A percentile compares a stretch with the other conserved stretches of the same genome.
These are phyloP conservation scores for Exophiala xenobiotica DNA, from an alignment of 2,329 filamentous ascomycete species.

Conservation along the genomic window DNA sequence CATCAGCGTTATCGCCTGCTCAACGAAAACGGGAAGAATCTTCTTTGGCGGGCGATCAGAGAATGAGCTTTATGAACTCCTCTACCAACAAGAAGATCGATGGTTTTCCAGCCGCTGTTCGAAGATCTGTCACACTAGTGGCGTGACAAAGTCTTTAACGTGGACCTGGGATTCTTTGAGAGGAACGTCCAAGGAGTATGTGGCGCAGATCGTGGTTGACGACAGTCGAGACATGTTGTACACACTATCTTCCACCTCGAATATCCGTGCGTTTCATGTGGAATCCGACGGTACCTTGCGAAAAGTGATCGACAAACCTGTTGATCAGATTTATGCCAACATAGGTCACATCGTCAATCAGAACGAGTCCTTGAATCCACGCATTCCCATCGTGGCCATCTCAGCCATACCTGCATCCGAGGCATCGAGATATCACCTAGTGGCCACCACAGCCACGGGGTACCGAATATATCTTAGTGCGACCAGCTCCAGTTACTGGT, in stretches of 20 bases:
- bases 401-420: conserved; percentile 82
- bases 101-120: conserved; percentile 91
- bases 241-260: conserved; percentile 82
- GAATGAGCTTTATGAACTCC: conserved; percentile 88
- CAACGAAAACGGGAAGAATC: conserved; percentile 76
- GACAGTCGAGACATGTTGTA: conserved; percentile 87
- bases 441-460: conserved; percentile 86
- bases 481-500: conserved; percentile 66
- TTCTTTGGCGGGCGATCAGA: conserved; percentile 83
- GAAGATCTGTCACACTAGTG: conserved; percentile 79
- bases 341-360: conserved; percentile 81
- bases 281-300: conserved; percentile 56
- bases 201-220: conserved; percentile 81
- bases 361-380: conserved; percentile 68
- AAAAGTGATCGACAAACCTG: conserved; percentile 52
- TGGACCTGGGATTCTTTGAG: conserved; percentile 23
- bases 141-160: conserved; percentile 67
- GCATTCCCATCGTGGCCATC: conserved; percentile 76
- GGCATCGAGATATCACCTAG: conserved; percentile 49
- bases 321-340: conserved; percentile 59
- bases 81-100: conserved; percentile 93
- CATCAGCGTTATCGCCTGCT: conserved; percentile 75
- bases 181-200: conserved; percentile 43
- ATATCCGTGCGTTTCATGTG: conserved; percentile 89
- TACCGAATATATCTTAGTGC: conserved; percentile 91